A percentile compares a stretch with the other conserved stretches of the same genome.
Evolutionary conservation across 768 basidiomycete species (phyloP).

Genomic region (Fibroporia radiculosa): DNA sequence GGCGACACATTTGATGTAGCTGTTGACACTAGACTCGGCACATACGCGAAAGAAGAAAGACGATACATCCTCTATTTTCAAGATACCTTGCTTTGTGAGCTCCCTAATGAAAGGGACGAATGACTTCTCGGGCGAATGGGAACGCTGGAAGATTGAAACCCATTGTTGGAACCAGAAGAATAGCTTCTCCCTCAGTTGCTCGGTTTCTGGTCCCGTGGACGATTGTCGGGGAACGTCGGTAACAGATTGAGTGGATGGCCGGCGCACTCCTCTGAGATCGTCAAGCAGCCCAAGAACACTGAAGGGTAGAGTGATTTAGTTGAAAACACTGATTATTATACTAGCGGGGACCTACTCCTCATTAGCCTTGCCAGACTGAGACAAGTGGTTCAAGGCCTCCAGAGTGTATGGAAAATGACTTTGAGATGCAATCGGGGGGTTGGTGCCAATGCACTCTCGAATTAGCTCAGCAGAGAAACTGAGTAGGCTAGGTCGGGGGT

Average conservation of each 20-base stretch:
- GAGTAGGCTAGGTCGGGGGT: conserved; percentile 69
- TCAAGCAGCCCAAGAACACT: conserved; percentile 72
- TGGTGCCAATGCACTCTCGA: conserved; percentile 76
- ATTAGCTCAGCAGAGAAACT: conserved; percentile 80
- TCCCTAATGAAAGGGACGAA: conserved; percentile 98
- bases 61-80: conserved; percentile 93
- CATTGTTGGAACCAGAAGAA: conserved; percentile 88
- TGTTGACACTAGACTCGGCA: conserved; percentile 87
- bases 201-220: conserved; percentile 60
- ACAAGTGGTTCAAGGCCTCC: conserved; percentile 71
- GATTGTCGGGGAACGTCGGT: conserved; percentile 38
- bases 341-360: conserved; percentile 60
- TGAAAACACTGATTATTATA: conserved; percentile 2
- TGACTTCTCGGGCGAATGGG: conserved; percentile 84
- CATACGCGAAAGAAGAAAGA: conserved; percentile 99
- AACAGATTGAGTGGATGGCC: conserved; percentile 34
- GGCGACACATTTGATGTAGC: conserved; percentile 70
- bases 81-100: conserved; percentile 91
- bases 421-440: conserved; percentile 75
- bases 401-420: conserved; percentile 73
- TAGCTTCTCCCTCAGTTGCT: conserved; percentile 67
- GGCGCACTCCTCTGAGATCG: conserved; percentile 66
- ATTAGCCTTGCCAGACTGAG: conserved; percentile 68
- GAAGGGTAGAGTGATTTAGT: conserved; percentile 4
- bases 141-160: conserved; percentile 90